Evolutionary conservation across 148 eudicot species (phyloP), one percentile per base, ranked within the genome.

Genomic region (Spergularia bocconei): DNA sequence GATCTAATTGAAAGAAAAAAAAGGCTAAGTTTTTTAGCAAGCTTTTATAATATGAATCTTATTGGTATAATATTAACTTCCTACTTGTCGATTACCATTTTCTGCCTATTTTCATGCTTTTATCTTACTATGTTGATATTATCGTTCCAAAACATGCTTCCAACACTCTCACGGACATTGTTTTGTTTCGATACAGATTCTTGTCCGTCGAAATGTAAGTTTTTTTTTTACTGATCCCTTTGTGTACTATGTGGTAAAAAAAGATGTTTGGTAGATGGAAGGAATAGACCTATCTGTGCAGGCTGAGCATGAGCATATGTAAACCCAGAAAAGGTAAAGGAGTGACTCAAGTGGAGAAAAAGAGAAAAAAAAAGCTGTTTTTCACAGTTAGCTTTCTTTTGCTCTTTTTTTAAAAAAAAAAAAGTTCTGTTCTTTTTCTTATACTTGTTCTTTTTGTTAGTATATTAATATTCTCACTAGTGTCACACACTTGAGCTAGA

Each of bases 321-420:
- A 55, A 58, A 58, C 70, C 66, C 75, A 19, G 62, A 67, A 82
- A 80, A 73, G 85, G 76, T 74, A 60, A 82, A 78, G 75, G 71
- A 50, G 72, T 73, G 79, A 33, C 63, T 76, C 67, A 73, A 75
- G 77, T 75, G 81, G 82, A 44, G 69, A 53, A 25, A 64, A 76
- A 23, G 80, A 44, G 65, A 53, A 38, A 64, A 76, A 23, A 2
- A 79, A 78, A 77, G 84, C 80, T 80, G 84, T 67, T 52, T 75
- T 25, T 12, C 14, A 48, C 48, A 51, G 1, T 1, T 36, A 29
- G 53, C 69, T 69, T 20, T 41, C 52, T 64, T 48, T 41, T 21
- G 39, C 61, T 16, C 20, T 50, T 54, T 54, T 39, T 57, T 72
- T 71, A 9, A 23, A 15, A 11, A 5, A 15, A 15, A n/a, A 13